Percentiles rank a stretch among this genome's conserved stretches.
Evolutionary conservation across 306 rosid species (phyloP).

Genomic region (Boehmeria nivea): DNA sequence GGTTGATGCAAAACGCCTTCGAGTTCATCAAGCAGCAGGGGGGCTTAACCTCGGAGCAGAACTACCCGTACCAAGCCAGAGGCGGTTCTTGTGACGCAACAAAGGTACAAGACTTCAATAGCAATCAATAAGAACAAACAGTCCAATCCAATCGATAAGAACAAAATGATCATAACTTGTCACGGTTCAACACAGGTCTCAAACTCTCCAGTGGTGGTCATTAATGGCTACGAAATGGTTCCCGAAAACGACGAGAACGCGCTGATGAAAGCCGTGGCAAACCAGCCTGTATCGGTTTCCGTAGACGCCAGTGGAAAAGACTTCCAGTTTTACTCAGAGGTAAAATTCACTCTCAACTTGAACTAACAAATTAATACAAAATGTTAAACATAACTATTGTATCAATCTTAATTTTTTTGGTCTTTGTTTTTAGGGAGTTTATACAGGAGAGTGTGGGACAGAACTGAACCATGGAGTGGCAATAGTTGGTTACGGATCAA

Average conservation of each 20-base stretch:
- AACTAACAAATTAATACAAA: too few species aligned
- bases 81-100: conserved; percentile 30
- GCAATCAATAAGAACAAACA: not conserved
- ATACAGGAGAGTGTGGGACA: conserved; percentile 21
- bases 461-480: conserved; percentile 40
- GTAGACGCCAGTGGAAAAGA: conserved; percentile 41
- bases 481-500: conserved; percentile 21
- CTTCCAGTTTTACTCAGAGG: conserved; percentile 43
- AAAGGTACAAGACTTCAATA: conserved; percentile 15
- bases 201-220: conserved; percentile 25
- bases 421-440: conserved; percentile 22
- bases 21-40: conserved; percentile 28
- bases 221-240: conserved; percentile 40
- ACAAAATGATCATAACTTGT: not conserved
- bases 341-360: not conserved
- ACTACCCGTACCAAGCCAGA: conserved; percentile 35
- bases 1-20: conserved; percentile 36
- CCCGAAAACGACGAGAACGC: conserved; percentile 49
- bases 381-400: too few species aligned
- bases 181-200: conserved; percentile 17
- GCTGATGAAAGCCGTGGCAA: conserved; percentile 43
- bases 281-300: conserved; percentile 40
- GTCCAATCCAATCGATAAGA: not conserved
- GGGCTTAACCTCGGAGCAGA: conserved; percentile 38
- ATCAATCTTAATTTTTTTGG: not conserved